Percentiles rank a stretch among this genome's conserved stretches.
These are phyloP conservation scores for Phytophthora syringae DNA, from an alignment of 352 stramenopile species.

Conservation along the genomic window DNA sequence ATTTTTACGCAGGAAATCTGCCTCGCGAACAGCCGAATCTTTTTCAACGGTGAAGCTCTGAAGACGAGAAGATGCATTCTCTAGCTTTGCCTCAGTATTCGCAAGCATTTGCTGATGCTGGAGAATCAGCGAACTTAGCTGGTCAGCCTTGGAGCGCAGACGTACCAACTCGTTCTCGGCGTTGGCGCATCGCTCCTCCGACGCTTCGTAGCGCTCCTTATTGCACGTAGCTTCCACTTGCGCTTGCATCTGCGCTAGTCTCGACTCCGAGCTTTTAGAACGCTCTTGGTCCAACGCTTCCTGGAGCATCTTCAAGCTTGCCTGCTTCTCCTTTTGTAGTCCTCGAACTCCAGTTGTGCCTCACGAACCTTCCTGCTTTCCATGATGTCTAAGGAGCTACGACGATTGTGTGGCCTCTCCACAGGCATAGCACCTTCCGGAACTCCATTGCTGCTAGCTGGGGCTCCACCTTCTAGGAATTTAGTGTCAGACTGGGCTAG, in stretches of 20 bases:
- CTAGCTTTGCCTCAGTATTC: conserved; percentile 65
- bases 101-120: conserved; percentile 68
- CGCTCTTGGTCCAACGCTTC: conserved; percentile 68
- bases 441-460: conserved; percentile 1
- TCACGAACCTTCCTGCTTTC: conserved; percentile 58
- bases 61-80: conserved; percentile 45
- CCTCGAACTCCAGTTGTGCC: conserved; percentile 73
- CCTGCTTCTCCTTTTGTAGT: conserved; percentile 84
- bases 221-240: conserved; percentile 71
- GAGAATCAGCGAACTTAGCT: conserved; percentile 66
- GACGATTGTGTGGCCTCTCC: conserved; percentile 30
- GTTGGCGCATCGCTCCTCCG: conserved; percentile 58
- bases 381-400: conserved; percentile 40
- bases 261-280: conserved; percentile 51
- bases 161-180: conserved; percentile 69
- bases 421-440: conserved; percentile 11
- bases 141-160: conserved; percentile 64
- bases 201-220: conserved; percentile 68
- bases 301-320: conserved; percentile 68
- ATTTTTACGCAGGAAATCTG: conserved; percentile 62
- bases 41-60: conserved; percentile 60
- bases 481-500: conserved; percentile 90
- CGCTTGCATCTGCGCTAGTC: conserved; percentile 71
- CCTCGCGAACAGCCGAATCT: conserved; percentile 50
- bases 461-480: conserved; percentile 42